phyloP scores from a whole-genome alignment of 169 alveolate species.

The Plasmodium cynomolgi region DNA sequence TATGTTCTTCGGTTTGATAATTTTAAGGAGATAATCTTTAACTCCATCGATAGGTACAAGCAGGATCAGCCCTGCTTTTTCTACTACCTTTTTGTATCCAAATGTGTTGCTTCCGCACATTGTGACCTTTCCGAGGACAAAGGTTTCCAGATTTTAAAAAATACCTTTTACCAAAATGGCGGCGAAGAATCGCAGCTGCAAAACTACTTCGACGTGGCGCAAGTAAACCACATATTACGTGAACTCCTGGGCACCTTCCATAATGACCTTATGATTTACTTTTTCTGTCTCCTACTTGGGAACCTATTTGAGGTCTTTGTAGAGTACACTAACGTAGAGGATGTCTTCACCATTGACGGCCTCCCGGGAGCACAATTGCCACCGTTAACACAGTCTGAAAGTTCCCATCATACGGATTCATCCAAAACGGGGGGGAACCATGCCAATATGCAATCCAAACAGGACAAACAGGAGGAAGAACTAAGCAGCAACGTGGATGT shows the following conservation, averaged over 20 bases:
- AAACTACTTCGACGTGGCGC: background rate
- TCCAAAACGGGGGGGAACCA: background rate
- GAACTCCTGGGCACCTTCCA: constrained; percentile 20
- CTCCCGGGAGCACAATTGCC: background rate
- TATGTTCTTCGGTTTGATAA: constrained; percentile 14
- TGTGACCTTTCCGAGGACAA: constrained; percentile 9
- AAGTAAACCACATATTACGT: constrained; percentile 8
- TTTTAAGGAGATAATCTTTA: constrained; percentile 28
- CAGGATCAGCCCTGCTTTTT: constrained; percentile 45
- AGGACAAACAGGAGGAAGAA: background rate
- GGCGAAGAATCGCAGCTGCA: background rate
- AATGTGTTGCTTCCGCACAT: constrained; percentile 10
- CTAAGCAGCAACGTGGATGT: background rate
- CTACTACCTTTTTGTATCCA: constrained; percentile 34
- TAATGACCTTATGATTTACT: constrained; percentile 50
- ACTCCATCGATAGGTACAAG: constrained; percentile 16
- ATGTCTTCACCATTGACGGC: constrained; percentile 23
- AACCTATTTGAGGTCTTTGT: constrained; percentile 15
- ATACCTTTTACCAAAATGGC: background rate
- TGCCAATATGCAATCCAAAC: background rate
- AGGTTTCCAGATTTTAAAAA: constrained; percentile 23
- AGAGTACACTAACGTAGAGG: constrained; percentile 20
- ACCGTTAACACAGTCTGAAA: background rate
- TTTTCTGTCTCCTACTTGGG: constrained; percentile 24
- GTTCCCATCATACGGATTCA: background rate